phyloP scores from a whole-genome alignment of 1,284 basidiomycete species.

The Athelia sp. region DNA sequence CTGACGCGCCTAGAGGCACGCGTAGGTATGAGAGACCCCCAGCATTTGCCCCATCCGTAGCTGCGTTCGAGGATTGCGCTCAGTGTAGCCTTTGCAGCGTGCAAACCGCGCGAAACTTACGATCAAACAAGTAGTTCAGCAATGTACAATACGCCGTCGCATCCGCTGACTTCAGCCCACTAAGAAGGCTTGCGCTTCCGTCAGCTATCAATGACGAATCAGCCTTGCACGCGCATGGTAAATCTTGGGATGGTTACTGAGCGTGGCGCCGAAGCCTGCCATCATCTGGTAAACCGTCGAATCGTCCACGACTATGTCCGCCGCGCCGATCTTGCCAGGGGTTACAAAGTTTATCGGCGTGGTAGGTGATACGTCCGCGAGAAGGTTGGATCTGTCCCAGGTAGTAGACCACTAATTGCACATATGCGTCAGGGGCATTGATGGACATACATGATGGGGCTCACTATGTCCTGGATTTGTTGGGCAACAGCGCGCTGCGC shows the following conservation, averaged over 20 bases:
- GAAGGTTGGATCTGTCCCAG: too few relatives aligned
- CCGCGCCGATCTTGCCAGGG: constrained; percentile 29
- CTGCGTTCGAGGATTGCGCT: constrained; percentile 14
- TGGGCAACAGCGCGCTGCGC: too few relatives aligned
- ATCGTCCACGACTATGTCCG: constrained; percentile 34
- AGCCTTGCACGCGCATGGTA: neutral
- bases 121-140: constrained; percentile 32
- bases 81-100: neutral
- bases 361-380: too few relatives aligned
- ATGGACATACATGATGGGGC: too few relatives aligned
- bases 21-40: constrained; percentile 37
- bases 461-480: too few relatives aligned
- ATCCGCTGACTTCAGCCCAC: constrained; percentile 34
- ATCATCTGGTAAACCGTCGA: constrained; percentile 29
- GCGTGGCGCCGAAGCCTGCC: constrained; percentile 34
- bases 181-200: constrained; percentile 32
- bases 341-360: constrained; percentile 29
- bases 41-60: constrained; percentile 31
- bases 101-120: constrained; percentile 14
- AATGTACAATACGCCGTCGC: constrained; percentile 32
- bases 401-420: too few relatives aligned
- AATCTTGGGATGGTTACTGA: constrained; percentile 24
- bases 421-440: neutral
- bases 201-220: constrained; percentile 25
- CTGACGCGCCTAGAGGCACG: constrained; percentile 37